A percentile compares a stretch with the other conserved stretches of the same genome.
These are phyloP conservation scores for Rhodosporidiobolus sp. DNA, from an alignment of 768 basidiomycete genomes.

Conservation along the genomic window DNA sequence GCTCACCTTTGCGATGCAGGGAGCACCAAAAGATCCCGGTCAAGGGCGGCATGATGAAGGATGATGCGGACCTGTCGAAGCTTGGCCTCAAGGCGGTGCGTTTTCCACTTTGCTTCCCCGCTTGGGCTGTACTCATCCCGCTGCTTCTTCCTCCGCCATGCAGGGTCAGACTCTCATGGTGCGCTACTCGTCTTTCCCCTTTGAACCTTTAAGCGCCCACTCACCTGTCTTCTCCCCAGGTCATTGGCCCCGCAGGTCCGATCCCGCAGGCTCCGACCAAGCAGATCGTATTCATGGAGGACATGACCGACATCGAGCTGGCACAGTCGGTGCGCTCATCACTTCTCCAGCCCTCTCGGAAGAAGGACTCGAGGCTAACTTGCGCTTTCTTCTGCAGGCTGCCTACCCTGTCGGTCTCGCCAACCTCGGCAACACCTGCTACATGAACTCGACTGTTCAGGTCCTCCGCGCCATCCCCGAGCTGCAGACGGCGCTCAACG, in stretches of 20 bases:
- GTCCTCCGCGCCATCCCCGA: slow-evolving; percentile 90
- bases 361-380: slow-evolving; percentile 1
- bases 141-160: not conserved
- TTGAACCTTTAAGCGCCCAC: not conserved
- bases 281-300: slow-evolving; percentile 80
- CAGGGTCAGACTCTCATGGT: slow-evolving; percentile 85
- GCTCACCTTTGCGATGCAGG: no score
- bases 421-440: slow-evolving; percentile 85
- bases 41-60: slow-evolving; percentile 64
- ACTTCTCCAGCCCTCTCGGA: not conserved
- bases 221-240: slow-evolving; percentile 31
- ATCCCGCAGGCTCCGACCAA: slow-evolving; percentile 81
- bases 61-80: slow-evolving; percentile 81
- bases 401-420: slow-evolving; percentile 73
- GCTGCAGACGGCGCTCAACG: slow-evolving; percentile 66
- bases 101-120: slow-evolving; percentile 23
- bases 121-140: not conserved
- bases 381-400: slow-evolving; percentile 54
- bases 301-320: slow-evolving; percentile 78
- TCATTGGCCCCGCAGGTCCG: slow-evolving; percentile 89
- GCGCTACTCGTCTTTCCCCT: not conserved
- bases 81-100: slow-evolving; percentile 74
- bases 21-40: slow-evolving; percentile 98
- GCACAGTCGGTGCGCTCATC: slow-evolving; percentile 66
- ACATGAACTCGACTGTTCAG: slow-evolving; percentile 95